Evolutionary conservation across 2,329 filamentous ascomycete species (phyloP).

Genomic region (Fusarium newnesense): DNA sequence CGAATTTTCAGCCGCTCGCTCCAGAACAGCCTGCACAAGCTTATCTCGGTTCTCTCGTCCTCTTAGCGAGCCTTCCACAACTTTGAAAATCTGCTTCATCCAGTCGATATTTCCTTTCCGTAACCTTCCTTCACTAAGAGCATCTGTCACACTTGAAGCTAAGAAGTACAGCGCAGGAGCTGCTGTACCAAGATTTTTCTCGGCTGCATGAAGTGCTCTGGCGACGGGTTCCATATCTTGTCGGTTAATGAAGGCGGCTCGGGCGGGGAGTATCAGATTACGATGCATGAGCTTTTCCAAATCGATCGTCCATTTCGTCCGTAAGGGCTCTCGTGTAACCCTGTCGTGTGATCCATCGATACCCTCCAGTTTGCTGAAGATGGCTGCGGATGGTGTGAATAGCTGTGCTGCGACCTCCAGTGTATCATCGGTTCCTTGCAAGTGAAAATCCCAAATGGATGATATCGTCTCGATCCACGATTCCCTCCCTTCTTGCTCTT

Average conservation of each 20-base stretch:
- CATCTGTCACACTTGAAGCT: constrained; percentile 45
- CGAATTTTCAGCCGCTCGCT: constrained; percentile 44
- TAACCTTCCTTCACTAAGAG: constrained; percentile 40
- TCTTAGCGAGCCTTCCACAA: constrained; percentile 45
- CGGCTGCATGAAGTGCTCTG: constrained; percentile 53
- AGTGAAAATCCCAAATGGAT: constrained; percentile 64
- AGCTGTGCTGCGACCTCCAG: constrained; percentile 60
- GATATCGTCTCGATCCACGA: constrained; percentile 60
- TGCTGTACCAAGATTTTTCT: constrained; percentile 49
- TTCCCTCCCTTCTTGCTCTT: constrained; percentile 52
- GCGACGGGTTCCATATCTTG: constrained; percentile 55
- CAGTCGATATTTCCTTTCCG: constrained; percentile 52
- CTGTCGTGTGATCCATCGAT: constrained; percentile 35
- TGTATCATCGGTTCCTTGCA: constrained; percentile 60
- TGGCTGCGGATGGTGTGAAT: constrained; percentile 50
- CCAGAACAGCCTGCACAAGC: constrained; percentile 47
- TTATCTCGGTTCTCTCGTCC: constrained; percentile 38
- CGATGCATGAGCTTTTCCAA: constrained; percentile 61
- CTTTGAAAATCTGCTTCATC: constrained; percentile 51
- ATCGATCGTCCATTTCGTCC: constrained; percentile 56
- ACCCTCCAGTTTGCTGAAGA: constrained; percentile 55
- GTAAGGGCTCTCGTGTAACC: constrained; percentile 27
- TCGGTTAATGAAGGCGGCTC: constrained; percentile 57
- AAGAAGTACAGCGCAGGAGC: constrained; percentile 59
- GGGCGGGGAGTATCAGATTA: constrained; percentile 63